These are phyloP conservation scores for Suillus plorans DNA, from an alignment of 768 basidiomycete species.

Conservation along the genomic window DNA sequence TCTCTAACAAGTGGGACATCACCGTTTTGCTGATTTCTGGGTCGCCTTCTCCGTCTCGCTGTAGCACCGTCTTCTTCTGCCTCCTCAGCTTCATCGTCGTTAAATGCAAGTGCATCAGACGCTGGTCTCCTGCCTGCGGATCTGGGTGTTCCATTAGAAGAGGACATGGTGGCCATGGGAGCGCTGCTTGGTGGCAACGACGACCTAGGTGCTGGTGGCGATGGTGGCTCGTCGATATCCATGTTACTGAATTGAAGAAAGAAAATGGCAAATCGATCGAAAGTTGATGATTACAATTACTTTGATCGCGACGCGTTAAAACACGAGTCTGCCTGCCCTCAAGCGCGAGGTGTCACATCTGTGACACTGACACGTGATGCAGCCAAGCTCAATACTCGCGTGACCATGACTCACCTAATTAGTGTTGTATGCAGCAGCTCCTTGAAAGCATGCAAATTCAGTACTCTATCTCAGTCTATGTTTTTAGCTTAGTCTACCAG, in stretches of 20 bases:
- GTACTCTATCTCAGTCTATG: background rate
- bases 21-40: constrained; percentile 42
- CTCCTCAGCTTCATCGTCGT: constrained; percentile 49
- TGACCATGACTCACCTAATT: constrained; percentile 3
- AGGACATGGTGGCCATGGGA: constrained; percentile 37
- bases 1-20: constrained; percentile 90
- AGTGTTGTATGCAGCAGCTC: too few species aligned
- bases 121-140: constrained; percentile 38
- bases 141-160: constrained; percentile 34
- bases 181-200: constrained; percentile 56
- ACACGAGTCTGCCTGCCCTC: constrained; percentile 49
- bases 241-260: constrained; percentile 31
- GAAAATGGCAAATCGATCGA: constrained; percentile 11
- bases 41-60: constrained; percentile 47
- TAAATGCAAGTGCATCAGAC: constrained; percentile 54
- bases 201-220: constrained; percentile 52
- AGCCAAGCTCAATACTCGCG: constrained; percentile 6
- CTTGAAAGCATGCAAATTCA: background rate
- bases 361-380: background rate
- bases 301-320: constrained; percentile 28
- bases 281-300: background rate
- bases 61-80: constrained; percentile 39
- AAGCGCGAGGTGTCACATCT: constrained; percentile 18
- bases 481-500: background rate
- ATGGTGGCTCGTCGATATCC: constrained; percentile 59